These are phyloP conservation scores for Saturnispora diversa DNA, from an alignment of 805 yeast genomes.

Conservation along the genomic window DNA sequence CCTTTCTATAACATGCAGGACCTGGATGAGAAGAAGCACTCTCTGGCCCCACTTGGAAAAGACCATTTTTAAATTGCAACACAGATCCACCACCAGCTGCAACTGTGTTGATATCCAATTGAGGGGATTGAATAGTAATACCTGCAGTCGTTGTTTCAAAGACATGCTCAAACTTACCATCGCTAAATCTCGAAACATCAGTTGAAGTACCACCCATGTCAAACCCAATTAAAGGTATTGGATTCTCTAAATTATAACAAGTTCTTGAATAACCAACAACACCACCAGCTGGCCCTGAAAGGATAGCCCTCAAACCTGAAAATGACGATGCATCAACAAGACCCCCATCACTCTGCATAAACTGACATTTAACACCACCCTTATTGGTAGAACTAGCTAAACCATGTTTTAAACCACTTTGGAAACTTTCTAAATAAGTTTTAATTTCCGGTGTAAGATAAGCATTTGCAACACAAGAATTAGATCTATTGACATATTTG, in stretches of 20 bases:
- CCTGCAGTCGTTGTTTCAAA: constrained; percentile 83
- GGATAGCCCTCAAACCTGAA: constrained; percentile 79
- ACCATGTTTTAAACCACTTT: constrained; percentile 50
- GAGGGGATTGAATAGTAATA: constrained; percentile 77
- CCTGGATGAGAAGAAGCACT: constrained; percentile 87
- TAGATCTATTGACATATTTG: constrained; percentile 65
- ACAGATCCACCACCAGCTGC: constrained; percentile 84
- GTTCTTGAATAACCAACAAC: constrained; percentile 90
- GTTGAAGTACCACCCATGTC: constrained; percentile 93
- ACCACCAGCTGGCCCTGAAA: constrained; percentile 98
- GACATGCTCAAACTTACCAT: constrained; percentile 64
- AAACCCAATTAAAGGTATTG: constrained; percentile 65
- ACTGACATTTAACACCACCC: constrained; percentile 52
- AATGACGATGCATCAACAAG: constrained; percentile 75
- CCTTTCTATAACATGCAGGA: constrained; percentile 79
- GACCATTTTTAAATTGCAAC: constrained; percentile 57
- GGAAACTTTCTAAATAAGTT: constrained; percentile 53
- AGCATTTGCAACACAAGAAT: constrained; percentile 75
- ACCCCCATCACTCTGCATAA: constrained; percentile 98
- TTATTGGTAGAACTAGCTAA: constrained; percentile 27
- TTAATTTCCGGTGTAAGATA: constrained; percentile 74
- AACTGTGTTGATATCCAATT: constrained; percentile 70
- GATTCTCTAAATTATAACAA: constrained; percentile 49
- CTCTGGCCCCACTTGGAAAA: constrained; percentile 79
- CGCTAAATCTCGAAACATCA: constrained; percentile 66